Base-by-base conservation (phyloP, 176 grass and related monocot genomes). In the Phoenix dactylifera region DNA sequence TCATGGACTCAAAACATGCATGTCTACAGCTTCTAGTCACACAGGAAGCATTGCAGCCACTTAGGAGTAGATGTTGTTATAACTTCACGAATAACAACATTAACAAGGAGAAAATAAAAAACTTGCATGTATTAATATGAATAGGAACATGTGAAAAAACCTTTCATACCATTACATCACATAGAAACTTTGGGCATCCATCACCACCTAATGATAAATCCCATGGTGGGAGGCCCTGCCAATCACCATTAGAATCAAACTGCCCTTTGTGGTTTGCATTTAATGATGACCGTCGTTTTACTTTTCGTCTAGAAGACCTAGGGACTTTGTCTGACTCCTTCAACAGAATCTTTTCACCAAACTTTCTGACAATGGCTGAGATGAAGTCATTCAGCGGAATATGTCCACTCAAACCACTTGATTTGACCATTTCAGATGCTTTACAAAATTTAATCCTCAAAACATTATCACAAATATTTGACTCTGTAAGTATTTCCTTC, bases 111-210 rank as follows among this genome's bases (percentile, higher is more conserved):
- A 44, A 44, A 44, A 44, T 44, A 44, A 44, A 7, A 44, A 44
- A 14, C 35, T 44, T 44, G 35, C 35, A 12, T 14, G 10, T 1
- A 44, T 14, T 44, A 44, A 3, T n/a, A 62, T 18, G 49, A 58
- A 9, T 51, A 63, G 16, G 23, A 24, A 72, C 22, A 32, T 3
- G 56, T 59, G 22, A 75, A 61, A 32, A 68, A 59, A 72, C 48
- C 16, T 58, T 44, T 44, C 59, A 62, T 77, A 98, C 93, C 93
- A 98, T 98, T 59, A 98, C 87, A 76, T 98, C 87, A 78, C 93
- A 98, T 30, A 92, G 76, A 74, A 92, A 92, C 69, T 85, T 91
- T 6, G 93, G 87, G 52, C 35, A 73, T 51, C 81, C 81, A 88
- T 92, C 81, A 22, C 93, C 87, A 60, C 84, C 84, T 64, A 88